A percentile compares a stretch with the other conserved stretches of the same genome.
phyloP scores from a whole-genome alignment of 2,329 filamentous ascomycete species.

The Trichoderma simmonsii region DNA sequence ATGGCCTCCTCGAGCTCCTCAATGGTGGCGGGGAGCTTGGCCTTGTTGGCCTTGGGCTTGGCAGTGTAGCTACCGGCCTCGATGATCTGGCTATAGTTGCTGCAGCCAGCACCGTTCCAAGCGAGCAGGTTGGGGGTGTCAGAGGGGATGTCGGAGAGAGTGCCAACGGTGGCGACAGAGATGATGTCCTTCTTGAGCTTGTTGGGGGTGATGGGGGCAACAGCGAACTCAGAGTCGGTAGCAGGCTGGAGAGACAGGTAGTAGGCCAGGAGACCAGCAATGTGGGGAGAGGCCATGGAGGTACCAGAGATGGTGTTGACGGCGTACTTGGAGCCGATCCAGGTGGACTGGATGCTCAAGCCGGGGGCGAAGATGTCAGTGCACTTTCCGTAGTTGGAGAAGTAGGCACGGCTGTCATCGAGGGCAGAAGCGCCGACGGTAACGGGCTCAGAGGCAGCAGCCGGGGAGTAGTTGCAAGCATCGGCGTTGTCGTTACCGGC shows the following conservation, averaged over 20 bases:
- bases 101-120: constrained; percentile 96
- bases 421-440: constrained; percentile 95
- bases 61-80: constrained; percentile 63
- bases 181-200: constrained; percentile 91
- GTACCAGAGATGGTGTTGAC: constrained; percentile 99
- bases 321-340: constrained; percentile 94
- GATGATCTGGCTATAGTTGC: constrained; percentile 85
- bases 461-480: constrained; percentile 98
- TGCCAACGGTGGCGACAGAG: constrained; percentile 72
- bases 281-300: constrained; percentile 97
- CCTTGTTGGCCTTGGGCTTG: constrained; percentile 40
- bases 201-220: constrained; percentile 85
- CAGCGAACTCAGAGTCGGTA: constrained; percentile 84
- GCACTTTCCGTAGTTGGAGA: constrained; percentile 99
- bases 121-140: constrained; percentile 93
- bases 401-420: constrained; percentile 95
- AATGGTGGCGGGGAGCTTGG: constrained; percentile 41
- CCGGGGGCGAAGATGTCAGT: constrained; percentile 99
- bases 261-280: constrained; percentile 95
- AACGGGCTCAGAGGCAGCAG: constrained; percentile 84
- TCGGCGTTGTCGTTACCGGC: constrained; percentile 98
- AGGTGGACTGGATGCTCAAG: constrained; percentile 95
- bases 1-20: constrained; percentile 60
- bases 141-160: constrained; percentile 75
- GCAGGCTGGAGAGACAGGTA: constrained; percentile 93